A percentile compares a stretch with the other conserved stretches of the same genome.
Evolutionary conservation across 2,329 filamentous ascomycete species (phyloP).

Genomic region (Colletotrichum camelliae): DNA sequence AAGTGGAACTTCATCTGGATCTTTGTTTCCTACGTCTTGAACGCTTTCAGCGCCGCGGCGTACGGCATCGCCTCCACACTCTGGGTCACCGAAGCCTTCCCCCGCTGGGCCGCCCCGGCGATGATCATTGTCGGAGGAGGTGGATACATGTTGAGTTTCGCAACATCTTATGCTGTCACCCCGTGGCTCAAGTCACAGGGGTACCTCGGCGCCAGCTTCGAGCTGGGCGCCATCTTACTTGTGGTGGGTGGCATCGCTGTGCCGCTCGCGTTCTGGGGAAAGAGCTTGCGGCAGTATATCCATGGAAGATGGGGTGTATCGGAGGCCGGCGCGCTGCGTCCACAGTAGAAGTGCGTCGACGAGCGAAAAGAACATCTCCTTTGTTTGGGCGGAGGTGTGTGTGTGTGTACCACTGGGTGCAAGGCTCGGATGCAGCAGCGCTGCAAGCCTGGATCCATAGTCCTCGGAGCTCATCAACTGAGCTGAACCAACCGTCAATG

Average conservation of each 20-base stretch:
- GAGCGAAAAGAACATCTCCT: neutral
- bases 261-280: conserved; percentile 31
- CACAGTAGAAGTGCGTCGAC: conserved; percentile 17
- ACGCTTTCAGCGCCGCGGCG: conserved; percentile 25
- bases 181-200: conserved; percentile 19
- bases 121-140: conserved; percentile 18
- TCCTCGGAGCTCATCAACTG: neutral
- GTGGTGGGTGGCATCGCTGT: conserved; percentile 27
- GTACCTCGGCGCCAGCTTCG: conserved; percentile 15
- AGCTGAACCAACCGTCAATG: neutral
- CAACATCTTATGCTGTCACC: neutral
- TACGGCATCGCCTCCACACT: conserved; percentile 27
- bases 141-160: conserved; percentile 18
- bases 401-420: neutral
- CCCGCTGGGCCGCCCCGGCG: conserved; percentile 28
- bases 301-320: conserved; percentile 25
- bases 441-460: neutral
- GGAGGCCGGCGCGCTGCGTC: conserved; percentile 28
- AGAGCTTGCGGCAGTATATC: conserved; percentile 29
- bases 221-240: conserved; percentile 22
- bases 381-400: neutral
- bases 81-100: conserved; percentile 31
- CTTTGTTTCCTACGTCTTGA: conserved; percentile 20
- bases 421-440: neutral
- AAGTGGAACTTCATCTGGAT: conserved; percentile 16